These are phyloP conservation scores for Mucor sp. DNA, from an alignment of 371 early-diverging fungal genomes.

Conservation along the genomic window DNA sequence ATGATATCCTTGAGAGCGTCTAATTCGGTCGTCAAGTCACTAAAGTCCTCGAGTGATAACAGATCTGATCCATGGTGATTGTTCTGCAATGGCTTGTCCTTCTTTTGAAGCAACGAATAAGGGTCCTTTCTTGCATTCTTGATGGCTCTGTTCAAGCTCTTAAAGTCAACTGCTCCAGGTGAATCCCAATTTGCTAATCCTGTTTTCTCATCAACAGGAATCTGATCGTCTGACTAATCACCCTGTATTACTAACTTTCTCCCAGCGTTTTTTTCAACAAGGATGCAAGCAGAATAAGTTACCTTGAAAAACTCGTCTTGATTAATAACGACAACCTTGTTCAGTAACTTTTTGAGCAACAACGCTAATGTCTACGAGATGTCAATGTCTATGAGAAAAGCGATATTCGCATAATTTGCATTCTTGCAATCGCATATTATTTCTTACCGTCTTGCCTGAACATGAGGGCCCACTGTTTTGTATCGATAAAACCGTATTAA, in stretches of 20 bases:
- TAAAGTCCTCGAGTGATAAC: neutral
- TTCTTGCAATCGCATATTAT: neutral
- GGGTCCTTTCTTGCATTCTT: constrained; percentile 38
- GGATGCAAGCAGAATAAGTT: neutral
- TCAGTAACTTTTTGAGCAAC: constrained; percentile 53
- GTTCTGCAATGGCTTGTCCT: constrained; percentile 19
- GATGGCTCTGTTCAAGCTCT: constrained; percentile 25
- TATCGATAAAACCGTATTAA: too few relatives aligned
- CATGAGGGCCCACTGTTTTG: constrained; percentile 59
- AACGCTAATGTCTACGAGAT: constrained; percentile 55
- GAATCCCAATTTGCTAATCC: constrained; percentile 82
- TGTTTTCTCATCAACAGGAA: constrained; percentile 61
- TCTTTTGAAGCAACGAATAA: neutral
- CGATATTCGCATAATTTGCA: neutral
- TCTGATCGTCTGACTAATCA: constrained; percentile 52
- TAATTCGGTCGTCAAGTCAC: neutral
- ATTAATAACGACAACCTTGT: constrained; percentile 63
- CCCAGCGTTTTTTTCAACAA: neutral
- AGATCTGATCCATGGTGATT: constrained; percentile 24
- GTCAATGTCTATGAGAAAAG: constrained; percentile 40
- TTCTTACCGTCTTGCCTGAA: constrained; percentile 59
- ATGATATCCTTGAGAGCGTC: constrained; percentile 10
- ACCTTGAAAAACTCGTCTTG: constrained; percentile 81
- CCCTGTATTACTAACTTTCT: neutral
- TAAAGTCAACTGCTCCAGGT: constrained; percentile 65